A percentile compares a stretch with the other conserved stretches of the same genome.
Evolutionary conservation across 2,329 filamentous ascomycete species (phyloP).

Genomic region (Aspergillus fischeri): DNA sequence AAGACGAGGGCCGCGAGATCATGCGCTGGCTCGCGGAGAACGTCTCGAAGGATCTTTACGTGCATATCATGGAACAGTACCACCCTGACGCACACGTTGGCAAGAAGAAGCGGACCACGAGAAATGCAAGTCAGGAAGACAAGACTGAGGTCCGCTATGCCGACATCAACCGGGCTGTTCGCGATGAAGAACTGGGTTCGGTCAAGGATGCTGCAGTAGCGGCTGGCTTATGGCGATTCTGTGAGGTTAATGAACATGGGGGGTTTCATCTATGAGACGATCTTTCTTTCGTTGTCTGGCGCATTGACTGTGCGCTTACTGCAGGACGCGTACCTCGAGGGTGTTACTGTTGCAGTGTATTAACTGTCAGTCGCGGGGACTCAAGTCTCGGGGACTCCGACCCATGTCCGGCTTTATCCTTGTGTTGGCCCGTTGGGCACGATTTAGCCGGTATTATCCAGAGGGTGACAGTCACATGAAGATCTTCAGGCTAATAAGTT

Average conservation of each 20-base stretch:
- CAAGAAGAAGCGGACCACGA: slow-evolving; percentile 49
- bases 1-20: slow-evolving; percentile 68
- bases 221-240: slow-evolving; percentile 75
- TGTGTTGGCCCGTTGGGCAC: not conserved
- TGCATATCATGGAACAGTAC: slow-evolving; percentile 90
- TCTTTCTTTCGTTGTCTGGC: not conserved
- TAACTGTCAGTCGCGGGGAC: not conserved
- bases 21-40: slow-evolving; percentile 71
- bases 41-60: slow-evolving; percentile 69
- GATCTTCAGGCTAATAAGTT: not conserved
- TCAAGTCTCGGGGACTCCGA: not conserved
- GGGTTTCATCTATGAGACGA: slow-evolving; percentile 47
- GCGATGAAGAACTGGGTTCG: slow-evolving; percentile 58
- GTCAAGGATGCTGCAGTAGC: slow-evolving; percentile 65
- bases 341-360: not conserved
- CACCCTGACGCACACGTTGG: slow-evolving; percentile 77
- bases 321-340: not conserved
- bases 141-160: slow-evolving; percentile 59
- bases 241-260: slow-evolving; percentile 58
- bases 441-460: not conserved
- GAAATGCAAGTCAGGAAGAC: slow-evolving; percentile 12
- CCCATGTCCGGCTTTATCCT: not conserved
- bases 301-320: not conserved
- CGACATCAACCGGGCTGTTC: slow-evolving; percentile 73
- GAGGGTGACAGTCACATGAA: not conserved